Percentiles rank a stretch among this genome's conserved stretches.
These are phyloP conservation scores for Ceriops zippeliana DNA, from an alignment of 345 rosid species.

Conservation along the genomic window DNA sequence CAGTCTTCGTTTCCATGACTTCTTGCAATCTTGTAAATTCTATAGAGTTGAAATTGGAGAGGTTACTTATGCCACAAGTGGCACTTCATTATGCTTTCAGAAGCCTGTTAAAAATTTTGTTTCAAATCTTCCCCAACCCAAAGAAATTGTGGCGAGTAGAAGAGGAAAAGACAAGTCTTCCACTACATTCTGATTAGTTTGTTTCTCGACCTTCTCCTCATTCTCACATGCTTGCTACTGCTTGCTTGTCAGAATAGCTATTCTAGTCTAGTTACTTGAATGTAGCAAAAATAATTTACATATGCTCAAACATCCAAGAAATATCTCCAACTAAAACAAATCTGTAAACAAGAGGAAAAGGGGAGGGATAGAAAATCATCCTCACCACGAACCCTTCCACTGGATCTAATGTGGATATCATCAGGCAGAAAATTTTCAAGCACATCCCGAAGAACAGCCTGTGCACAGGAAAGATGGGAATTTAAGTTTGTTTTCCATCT, in stretches of 20 bases:
- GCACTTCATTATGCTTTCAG: too few relatives aligned
- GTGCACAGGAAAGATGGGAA: neutral
- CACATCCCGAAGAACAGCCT: slow-evolving; percentile 82
- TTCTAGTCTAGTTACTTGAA: neutral
- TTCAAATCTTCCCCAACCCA: neutral
- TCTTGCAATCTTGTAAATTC: too few relatives aligned
- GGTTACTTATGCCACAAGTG: too few relatives aligned
- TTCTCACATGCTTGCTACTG: neutral
- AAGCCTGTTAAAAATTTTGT: too few relatives aligned
- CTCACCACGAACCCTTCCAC: slow-evolving; percentile 91
- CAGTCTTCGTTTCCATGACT: too few relatives aligned
- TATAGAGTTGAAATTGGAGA: too few relatives aligned
- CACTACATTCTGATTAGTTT: neutral
- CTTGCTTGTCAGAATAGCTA: neutral
- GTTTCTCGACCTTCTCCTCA: neutral
- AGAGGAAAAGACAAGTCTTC: neutral
- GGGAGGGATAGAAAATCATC: slow-evolving; percentile 6
- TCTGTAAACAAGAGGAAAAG: neutral
- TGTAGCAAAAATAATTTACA: too few relatives aligned
- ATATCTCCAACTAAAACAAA: slow-evolving; percentile 6
- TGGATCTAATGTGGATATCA: slow-evolving; percentile 75
- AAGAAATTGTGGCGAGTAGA: neutral
- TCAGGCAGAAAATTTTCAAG: slow-evolving; percentile 71
- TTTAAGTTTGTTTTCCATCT: neutral
- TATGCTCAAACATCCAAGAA: neutral